phyloP scores from a whole-genome alignment of 2,329 filamentous ascomycete genomes.

The Aspergillus sergii region DNA sequence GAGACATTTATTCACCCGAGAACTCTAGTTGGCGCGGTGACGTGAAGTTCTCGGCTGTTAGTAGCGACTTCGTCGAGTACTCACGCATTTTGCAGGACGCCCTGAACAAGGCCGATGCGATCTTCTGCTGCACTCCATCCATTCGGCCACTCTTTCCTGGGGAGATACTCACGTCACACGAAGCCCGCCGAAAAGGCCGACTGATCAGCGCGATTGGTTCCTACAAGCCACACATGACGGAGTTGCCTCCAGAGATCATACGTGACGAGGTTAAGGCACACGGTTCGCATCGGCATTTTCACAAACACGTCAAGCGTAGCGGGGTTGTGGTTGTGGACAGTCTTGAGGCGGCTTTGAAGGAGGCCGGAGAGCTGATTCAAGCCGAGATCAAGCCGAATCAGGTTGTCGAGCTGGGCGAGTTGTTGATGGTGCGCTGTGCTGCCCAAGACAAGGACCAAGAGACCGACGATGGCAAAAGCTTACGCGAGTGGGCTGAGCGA shows the following conservation, averaged over 20 bases:
- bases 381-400: constrained; percentile 72
- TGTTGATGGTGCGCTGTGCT: constrained; percentile 66
- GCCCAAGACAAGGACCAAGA: constrained; percentile 39
- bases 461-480: constrained; percentile 41
- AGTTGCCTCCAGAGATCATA: constrained; percentile 77
- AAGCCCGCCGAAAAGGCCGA: constrained; percentile 48
- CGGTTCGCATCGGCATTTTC: constrained; percentile 49
- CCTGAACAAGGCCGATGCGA: constrained; percentile 70
- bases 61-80: constrained; percentile 71
- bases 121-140: constrained; percentile 87
- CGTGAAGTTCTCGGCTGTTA: constrained; percentile 70
- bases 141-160: constrained; percentile 74
- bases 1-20: constrained; percentile 56
- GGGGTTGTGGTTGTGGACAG: constrained; percentile 67
- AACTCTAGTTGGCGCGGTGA: constrained; percentile 64
- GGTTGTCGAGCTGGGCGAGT: constrained; percentile 83
- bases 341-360: constrained; percentile 74
- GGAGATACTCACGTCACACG: constrained; percentile 66
- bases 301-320: constrained; percentile 57
- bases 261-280: constrained; percentile 59
- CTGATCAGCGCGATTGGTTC: constrained; percentile 49
- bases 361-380: constrained; percentile 84
- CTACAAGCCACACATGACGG: constrained; percentile 73
- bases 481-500: constrained; percentile 62
- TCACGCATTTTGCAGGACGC: constrained; percentile 69